Evolutionary conservation across 1,139 yeast genomes (phyloP).

Genomic region (Komagataea norvegica): DNA sequence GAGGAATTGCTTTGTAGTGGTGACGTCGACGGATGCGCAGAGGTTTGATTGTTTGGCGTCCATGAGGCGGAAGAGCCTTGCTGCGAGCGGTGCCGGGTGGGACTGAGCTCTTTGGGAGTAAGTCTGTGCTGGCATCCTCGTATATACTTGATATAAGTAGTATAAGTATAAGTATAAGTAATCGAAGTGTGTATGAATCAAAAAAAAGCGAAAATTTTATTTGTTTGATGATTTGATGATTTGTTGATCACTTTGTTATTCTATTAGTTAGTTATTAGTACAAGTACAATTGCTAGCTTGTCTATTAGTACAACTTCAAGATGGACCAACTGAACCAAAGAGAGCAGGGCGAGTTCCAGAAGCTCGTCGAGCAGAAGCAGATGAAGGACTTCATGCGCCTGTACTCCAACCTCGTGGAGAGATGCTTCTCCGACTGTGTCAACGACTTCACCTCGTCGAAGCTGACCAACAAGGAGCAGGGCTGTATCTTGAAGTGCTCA

Average conservation of each 20-base stretch:
- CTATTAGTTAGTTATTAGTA: too few relatives aligned
- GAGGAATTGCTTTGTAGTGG: constrained; percentile 70
- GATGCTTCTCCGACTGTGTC: constrained; percentile 96
- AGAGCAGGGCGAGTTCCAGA: constrained; percentile 96
- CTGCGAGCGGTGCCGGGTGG: constrained; percentile 78
- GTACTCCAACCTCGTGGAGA: constrained; percentile 89
- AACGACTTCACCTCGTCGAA: constrained; percentile 93
- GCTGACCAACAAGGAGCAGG: constrained; percentile 76
- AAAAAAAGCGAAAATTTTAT: too few relatives aligned
- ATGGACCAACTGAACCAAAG: constrained; percentile 85
- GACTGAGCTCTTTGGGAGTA: constrained; percentile 65
- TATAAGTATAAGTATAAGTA: too few relatives aligned
- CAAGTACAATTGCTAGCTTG: too few relatives aligned
- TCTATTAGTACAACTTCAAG: constrained; percentile 6
- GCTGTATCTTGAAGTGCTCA: constrained; percentile 87
- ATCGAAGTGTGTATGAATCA: too few relatives aligned
- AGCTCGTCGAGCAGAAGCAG: constrained; percentile 93
- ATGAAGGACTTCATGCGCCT: constrained; percentile 98
- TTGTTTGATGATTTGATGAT: too few relatives aligned
- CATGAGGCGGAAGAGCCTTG: constrained; percentile 69
- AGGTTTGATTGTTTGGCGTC: constrained; percentile 77
- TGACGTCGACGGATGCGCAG: constrained; percentile 95
- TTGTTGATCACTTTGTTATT: too few relatives aligned
- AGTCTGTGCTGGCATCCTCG: constrained; percentile 31
- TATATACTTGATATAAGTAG: constrained; percentile 19